Conservation (phyloP, 1,284 basidiomycete species). For the Dichomitus squalens region DNA sequence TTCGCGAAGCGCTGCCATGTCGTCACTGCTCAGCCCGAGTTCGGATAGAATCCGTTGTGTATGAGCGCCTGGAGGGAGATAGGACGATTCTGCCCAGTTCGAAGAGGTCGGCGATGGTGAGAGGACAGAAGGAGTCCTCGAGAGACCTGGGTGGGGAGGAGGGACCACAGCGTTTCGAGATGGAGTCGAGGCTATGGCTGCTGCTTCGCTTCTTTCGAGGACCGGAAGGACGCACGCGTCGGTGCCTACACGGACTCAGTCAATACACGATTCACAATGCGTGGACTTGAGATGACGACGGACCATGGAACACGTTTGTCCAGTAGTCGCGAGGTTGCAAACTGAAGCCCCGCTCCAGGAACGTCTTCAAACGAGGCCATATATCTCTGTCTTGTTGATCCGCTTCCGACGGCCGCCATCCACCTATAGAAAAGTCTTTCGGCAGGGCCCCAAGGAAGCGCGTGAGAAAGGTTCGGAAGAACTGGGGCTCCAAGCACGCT, state of each 20-base stretch:
- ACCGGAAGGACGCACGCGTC: conserved; percentile 82
- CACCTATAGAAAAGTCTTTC: conserved; percentile 31
- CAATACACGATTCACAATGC: not conserved
- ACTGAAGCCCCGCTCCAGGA: conserved; percentile 66
- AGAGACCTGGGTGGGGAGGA: conserved; percentile 52
- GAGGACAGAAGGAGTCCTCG: conserved; percentile 29
- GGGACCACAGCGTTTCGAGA: conserved; percentile 37
- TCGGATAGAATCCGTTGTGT: conserved; percentile 42
- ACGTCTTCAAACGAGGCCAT: conserved; percentile 64
- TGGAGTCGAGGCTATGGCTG: conserved; percentile 38
- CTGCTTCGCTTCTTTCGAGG: conserved; percentile 65
- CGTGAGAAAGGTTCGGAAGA: conserved; percentile 65
- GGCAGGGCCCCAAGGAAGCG: conserved; percentile 56
- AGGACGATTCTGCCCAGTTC: conserved; percentile 13
- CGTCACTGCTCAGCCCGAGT: conserved; percentile 16
- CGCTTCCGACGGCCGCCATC: conserved; percentile 55
- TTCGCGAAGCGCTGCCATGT: conserved; percentile 13
- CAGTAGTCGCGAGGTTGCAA: conserved; percentile 68
- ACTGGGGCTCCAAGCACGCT: conserved; percentile 73
- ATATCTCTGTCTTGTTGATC: conserved; percentile 52
- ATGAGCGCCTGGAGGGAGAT: conserved; percentile 53
- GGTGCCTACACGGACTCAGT: conserved; percentile 47
- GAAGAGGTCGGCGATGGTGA: conserved; percentile 11
- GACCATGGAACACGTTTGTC: conserved; percentile 68
- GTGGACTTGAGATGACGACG: conserved; percentile 10